Conservation (phyloP, 306 rosid species). For the Rosa persica region DNA sequence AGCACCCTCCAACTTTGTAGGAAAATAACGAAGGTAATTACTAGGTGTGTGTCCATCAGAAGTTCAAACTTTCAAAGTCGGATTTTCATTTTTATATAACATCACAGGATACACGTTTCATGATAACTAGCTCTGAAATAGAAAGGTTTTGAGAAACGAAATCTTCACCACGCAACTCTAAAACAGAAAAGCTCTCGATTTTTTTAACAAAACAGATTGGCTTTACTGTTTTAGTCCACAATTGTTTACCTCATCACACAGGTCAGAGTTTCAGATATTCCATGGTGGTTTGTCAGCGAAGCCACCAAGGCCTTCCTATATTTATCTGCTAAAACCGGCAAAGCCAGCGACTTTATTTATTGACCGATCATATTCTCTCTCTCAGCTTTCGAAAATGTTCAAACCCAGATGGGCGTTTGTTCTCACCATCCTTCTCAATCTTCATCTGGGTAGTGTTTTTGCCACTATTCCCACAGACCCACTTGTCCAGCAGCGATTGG, state of each 20-base stretch:
- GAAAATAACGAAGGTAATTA: not conserved
- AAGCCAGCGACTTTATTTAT: not conserved
- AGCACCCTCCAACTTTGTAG: not conserved
- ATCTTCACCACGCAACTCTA: not conserved
- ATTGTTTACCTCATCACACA: not conserved
- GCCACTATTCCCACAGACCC: conserved; percentile 28
- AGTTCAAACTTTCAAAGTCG: not conserved
- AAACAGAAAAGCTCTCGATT: not conserved
- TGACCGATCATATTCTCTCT: not conserved
- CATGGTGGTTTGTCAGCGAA: not conserved
- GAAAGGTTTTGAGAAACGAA: not conserved
- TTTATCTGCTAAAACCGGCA: not conserved
- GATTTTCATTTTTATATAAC: too few species aligned
- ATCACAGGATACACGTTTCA: not conserved
- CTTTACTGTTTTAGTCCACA: not conserved
- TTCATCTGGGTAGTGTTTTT: conserved; percentile 27
- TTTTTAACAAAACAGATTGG: not conserved
- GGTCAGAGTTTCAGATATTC: not conserved
- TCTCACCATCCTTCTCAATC: conserved; percentile 19
- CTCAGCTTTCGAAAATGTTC: conserved; percentile 23
- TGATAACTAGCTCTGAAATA: not conserved
- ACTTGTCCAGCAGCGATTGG: conserved; percentile 44
- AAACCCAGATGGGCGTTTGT: conserved; percentile 23
- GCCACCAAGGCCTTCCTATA: not conserved
- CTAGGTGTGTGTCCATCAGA: not conserved